Base-by-base conservation (phyloP, 2,329 filamentous ascomycete genomes). In the Colletotrichum aenigma region DNA sequence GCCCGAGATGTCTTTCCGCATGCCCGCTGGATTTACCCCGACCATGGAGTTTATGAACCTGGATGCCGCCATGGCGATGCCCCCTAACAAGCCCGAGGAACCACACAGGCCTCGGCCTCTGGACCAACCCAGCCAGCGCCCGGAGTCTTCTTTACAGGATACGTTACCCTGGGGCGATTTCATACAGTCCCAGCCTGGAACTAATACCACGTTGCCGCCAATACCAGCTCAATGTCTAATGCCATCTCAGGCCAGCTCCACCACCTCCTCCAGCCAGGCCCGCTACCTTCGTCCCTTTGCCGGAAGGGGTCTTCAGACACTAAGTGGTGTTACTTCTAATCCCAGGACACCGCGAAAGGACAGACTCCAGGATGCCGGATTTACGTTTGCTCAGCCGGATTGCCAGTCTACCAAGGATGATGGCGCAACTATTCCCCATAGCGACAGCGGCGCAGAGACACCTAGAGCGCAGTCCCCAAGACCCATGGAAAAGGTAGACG, bases 271-370 rank as follows among this genome's bases (percentile, higher is more conserved):
- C 8, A 84, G 86, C 70, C 87, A 88, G 71, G 83, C 85, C 71
- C 86, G 86, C 75, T 92, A 91, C 76, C 82, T 90, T 13, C 84
- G 87, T 34, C 90, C 90, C 1, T 92, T 92, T 82, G 85, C 86
- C 12, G 90, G 90, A 2, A 90, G 87, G 74, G 90, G 90, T 34
- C 84, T 91, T 4, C 83, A 89, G 65, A 91, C 90, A 79, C 86
- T 92, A 43, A 86, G 84, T 81, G 83, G 85, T 82, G 84, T 82
- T 24, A 81, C 79, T 71, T 76, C 81, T n/a, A 85, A 80, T 66
- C 70, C 80, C 10, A 78, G 78, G n/a, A 79, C 83, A 61, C 81
- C 83, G n/a, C 79, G 83, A 9, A 80, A 81, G 68, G 82, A 83
- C 52, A 81, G 80, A 48, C 73, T 79, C 18, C 80, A 81, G 64